phyloP scores from a whole-genome alignment of 2,329 filamentous ascomycete species.

The Xylaria sp. region DNA sequence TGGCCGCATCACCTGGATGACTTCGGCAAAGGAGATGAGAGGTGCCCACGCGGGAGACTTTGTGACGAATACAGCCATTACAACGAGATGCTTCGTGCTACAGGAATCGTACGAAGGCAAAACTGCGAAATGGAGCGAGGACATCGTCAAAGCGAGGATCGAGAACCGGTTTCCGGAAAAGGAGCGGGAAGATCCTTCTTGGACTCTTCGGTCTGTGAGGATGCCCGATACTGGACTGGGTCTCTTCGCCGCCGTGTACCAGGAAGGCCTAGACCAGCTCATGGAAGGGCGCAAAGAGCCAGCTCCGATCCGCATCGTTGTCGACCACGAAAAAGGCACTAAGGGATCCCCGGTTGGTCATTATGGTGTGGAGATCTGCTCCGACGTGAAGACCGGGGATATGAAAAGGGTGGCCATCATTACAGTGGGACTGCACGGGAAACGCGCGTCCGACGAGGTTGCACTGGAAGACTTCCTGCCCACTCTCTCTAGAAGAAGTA shows the following conservation, averaged over 20 bases:
- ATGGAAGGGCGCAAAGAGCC: conserved; percentile 61
- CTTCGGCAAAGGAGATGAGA: conserved; percentile 56
- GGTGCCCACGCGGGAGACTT: conserved; percentile 46
- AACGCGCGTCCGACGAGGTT: conserved; percentile 68
- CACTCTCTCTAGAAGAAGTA: conserved; percentile 68
- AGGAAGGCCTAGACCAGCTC: conserved; percentile 59
- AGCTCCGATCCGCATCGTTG: conserved; percentile 64
- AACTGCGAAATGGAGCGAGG: conserved; percentile 72
- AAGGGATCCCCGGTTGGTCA: conserved; percentile 61
- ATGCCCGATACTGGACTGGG: conserved; percentile 56
- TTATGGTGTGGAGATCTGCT: conserved; percentile 66
- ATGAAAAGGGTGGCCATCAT: conserved; percentile 45
- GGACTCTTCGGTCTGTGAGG: conserved; percentile 69
- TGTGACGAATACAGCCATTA: conserved; percentile 46
- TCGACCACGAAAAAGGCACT: conserved; percentile 63
- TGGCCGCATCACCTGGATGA: conserved; percentile 61
- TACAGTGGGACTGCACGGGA: conserved; percentile 61
- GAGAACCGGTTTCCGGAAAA: conserved; percentile 77
- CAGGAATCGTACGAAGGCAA: conserved; percentile 73
- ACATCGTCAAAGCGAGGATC: conserved; percentile 78
- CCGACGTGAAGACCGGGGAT: conserved; percentile 55
- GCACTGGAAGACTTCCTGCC: conserved; percentile 67
- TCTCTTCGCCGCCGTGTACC: conserved; percentile 63
- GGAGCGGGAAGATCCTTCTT: conserved; percentile 76
- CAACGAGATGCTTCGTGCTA: conserved; percentile 64